phyloP scores from a whole-genome alignment of 2,329 filamentous ascomycete genomes.

The Hortaea sp. region DNA sequence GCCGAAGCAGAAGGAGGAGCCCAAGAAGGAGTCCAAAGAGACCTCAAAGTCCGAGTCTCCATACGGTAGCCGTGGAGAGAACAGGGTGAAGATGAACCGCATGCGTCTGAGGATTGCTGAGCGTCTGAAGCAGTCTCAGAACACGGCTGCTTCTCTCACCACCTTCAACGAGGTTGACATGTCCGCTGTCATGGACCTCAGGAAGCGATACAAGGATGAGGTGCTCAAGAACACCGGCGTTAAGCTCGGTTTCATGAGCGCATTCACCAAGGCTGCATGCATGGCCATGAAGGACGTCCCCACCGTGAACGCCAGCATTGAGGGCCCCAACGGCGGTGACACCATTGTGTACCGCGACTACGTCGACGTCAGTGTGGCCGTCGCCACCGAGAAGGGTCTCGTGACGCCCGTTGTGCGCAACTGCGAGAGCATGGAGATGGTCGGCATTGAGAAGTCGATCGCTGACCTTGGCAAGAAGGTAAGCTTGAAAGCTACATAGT shows the following conservation, averaged over 20 bases:
- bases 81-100: conserved; percentile 97
- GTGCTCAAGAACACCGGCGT: conserved; percentile 91
- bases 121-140: conserved; percentile 97
- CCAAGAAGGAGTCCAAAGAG: conserved; percentile 30
- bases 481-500: conserved; percentile 11
- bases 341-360: conserved; percentile 98
- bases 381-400: conserved; percentile 93
- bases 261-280: conserved; percentile 81
- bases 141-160: conserved; percentile 91
- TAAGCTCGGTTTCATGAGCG: conserved; percentile 99
- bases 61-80: conserved; percentile 72
- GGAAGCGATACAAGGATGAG: conserved; percentile 95
- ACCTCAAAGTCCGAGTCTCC: conserved; percentile 30
- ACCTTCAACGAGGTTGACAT: conserved; percentile 99
- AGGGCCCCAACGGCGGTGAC: conserved; percentile 87
- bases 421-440: conserved; percentile 75
- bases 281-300: conserved; percentile 94
- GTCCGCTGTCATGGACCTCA: conserved; percentile 94
- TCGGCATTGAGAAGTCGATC: conserved; percentile 83
- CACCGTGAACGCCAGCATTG: conserved; percentile 90
- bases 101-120: conserved; percentile 97
- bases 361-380: conserved; percentile 93
- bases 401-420: conserved; percentile 96
- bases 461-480: conserved; percentile 95
- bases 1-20: conserved; percentile 33